Evolutionary conservation across 176 grass and related monocot genomes (phyloP).

Genomic region (Carex myosuroides): DNA sequence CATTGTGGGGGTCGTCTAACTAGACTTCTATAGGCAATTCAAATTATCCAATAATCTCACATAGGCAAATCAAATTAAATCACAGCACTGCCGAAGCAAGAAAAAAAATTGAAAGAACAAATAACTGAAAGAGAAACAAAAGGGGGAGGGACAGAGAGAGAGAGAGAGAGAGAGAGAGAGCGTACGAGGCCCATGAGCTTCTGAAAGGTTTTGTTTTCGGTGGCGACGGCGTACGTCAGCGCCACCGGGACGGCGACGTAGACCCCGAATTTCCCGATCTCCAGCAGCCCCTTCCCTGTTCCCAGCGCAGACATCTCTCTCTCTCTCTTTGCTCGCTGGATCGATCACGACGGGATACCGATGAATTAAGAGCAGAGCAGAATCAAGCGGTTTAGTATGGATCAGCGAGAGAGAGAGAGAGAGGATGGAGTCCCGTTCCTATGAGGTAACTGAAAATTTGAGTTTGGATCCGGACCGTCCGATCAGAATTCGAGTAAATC

Average conservation of each 20-base stretch:
- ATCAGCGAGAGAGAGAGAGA: not conserved
- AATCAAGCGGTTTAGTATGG: not conserved
- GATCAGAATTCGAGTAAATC: no score
- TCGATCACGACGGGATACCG: not conserved
- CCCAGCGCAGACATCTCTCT: constrained; percentile 63
- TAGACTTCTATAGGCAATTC: not conserved
- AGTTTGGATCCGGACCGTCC: no score
- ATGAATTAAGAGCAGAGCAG: not conserved
- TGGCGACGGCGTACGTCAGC: constrained; percentile 85
- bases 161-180: not conserved
- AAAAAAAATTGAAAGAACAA: not conserved
- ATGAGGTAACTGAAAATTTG: no score
- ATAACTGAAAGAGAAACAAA: not conserved
- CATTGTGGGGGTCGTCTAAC: not conserved
- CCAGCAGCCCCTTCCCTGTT: constrained; percentile 64
- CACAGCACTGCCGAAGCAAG: not conserved
- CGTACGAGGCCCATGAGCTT: constrained; percentile 82
- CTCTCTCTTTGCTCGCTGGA: not conserved
- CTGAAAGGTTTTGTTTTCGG: constrained; percentile 74
- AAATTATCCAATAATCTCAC: not conserved
- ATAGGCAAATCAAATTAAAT: not conserved
- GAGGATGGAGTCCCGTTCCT: no score
- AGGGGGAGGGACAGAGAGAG: not conserved
- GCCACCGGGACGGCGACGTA: constrained; percentile 65
- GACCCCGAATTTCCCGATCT: constrained; percentile 82